These are phyloP conservation scores for Daucus carota DNA, from an alignment of 129 eudicot genomes.

Conservation along the genomic window DH1_v3.0 NC_030388.2:25500501-25501000, in stretches of 20 bases:
- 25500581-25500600: background rate
- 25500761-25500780: background rate
- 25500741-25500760: background rate
- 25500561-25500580: background rate
- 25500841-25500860: background rate
- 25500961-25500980: slow-evolving; percentile 11
- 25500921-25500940: slow-evolving; percentile 81
- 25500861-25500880: slow-evolving; percentile 11
- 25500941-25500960: slow-evolving; percentile 72
- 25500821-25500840: background rate
- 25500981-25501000: slow-evolving; percentile 8
- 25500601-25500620: background rate
- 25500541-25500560: background rate
- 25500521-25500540: background rate
- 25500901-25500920: slow-evolving; percentile 89
- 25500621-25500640: background rate
- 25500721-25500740: background rate
- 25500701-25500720: background rate
- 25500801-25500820: background rate
- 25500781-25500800: background rate
- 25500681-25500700: background rate
- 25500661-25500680: too few species aligned
- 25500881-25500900: slow-evolving; percentile 85
- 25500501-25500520: slow-evolving; percentile 26
- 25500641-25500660: background rate